A percentile compares a stretch with the other conserved stretches of the same genome.
These are phyloP conservation scores for Casaregolazyma lundiana DNA, from an alignment of 1,139 yeast genomes.

Conservation along the genomic window DNA sequence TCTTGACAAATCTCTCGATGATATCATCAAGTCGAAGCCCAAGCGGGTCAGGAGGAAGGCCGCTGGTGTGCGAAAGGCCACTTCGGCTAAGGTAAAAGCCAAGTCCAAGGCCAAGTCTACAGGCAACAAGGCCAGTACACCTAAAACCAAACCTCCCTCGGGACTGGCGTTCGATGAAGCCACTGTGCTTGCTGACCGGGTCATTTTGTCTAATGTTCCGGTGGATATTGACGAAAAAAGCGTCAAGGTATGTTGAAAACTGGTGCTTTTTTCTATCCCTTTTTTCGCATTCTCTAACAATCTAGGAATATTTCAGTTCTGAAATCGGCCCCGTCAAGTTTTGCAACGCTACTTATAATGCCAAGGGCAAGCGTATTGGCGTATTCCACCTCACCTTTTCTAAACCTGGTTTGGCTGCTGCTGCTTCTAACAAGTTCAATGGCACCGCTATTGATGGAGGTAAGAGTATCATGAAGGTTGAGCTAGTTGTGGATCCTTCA, in stretches of 20 bases:
- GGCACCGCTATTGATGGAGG: slow-evolving; percentile 95
- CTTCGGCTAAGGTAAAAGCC: slow-evolving; percentile 30
- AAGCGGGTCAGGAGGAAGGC: slow-evolving; percentile 22
- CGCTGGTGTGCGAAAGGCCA: slow-evolving; percentile 31
- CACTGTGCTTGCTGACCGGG: slow-evolving; percentile 29
- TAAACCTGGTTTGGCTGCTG: slow-evolving; percentile 60
- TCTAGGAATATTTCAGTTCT: slow-evolving; percentile 80
- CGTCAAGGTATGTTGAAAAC: slow-evolving; percentile 31
- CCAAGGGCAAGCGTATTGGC: slow-evolving; percentile 88
- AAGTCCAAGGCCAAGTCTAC: slow-evolving; percentile 24
- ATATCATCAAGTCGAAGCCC: slow-evolving; percentile 72
- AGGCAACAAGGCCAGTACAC: slow-evolving; percentile 21
- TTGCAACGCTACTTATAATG: slow-evolving; percentile 74
- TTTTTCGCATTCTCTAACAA: slow-evolving; percentile 13
- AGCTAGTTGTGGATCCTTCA: slow-evolving; percentile 80
- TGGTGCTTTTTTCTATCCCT: background rate
- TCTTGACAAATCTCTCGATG: slow-evolving; percentile 93
- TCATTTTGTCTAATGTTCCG: slow-evolving; percentile 37
- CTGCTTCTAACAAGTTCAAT: slow-evolving; percentile 79
- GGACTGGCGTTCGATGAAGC: slow-evolving; percentile 22
- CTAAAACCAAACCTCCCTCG: slow-evolving; percentile 20
- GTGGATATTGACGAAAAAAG: slow-evolving; percentile 33
- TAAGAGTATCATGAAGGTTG: slow-evolving; percentile 43
- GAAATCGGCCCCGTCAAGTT: slow-evolving; percentile 82
- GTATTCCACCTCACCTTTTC: slow-evolving; percentile 81